Evolutionary conservation across 2,329 filamentous ascomycete species (phyloP).

Genomic region (Aspergillus ochraceoroseus): DNA sequence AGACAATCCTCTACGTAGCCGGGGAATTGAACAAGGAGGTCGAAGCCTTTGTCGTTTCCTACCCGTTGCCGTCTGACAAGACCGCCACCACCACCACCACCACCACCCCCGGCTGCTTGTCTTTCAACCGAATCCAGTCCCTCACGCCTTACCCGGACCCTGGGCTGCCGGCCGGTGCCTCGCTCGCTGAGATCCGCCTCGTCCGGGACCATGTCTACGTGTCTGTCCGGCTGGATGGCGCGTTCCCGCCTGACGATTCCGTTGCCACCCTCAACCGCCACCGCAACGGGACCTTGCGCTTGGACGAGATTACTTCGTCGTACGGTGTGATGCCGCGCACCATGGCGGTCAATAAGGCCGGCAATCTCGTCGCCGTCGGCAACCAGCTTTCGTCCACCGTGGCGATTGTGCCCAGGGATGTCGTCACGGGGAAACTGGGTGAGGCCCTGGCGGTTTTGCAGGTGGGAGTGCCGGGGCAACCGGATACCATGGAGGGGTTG

Average conservation of each 20-base stretch:
- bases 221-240: slow-evolving; percentile 31
- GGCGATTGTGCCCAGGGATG: slow-evolving; percentile 58
- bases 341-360: slow-evolving; percentile 61
- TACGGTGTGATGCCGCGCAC: slow-evolving; percentile 64
- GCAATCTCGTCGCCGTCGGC: slow-evolving; percentile 60
- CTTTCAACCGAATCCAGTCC: slow-evolving; percentile 24
- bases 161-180: slow-evolving; percentile 26
- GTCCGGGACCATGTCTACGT: slow-evolving; percentile 27
- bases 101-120: slow-evolving; percentile 24
- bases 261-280: slow-evolving; percentile 26
- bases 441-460: slow-evolving; percentile 28
- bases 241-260: slow-evolving; percentile 29
- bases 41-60: slow-evolving; percentile 43
- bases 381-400: slow-evolving; percentile 59
- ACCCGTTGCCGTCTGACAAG: too few relatives aligned
- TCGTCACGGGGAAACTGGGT: slow-evolving; percentile 55
- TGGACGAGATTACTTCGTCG: slow-evolving; percentile 56
- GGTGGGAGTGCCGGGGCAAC: slow-evolving; percentile 29
- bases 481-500: slow-evolving; percentile 28
- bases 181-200: slow-evolving; percentile 27
- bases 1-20: slow-evolving; percentile 43
- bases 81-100: too few relatives aligned
- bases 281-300: slow-evolving; percentile 58
- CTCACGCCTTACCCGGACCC: slow-evolving; percentile 26
- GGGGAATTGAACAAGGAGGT: slow-evolving; percentile 55